phyloP scores from a whole-genome alignment of 2,329 filamentous ascomycete genomes.

The Phialemoniopsis sp. region DNA sequence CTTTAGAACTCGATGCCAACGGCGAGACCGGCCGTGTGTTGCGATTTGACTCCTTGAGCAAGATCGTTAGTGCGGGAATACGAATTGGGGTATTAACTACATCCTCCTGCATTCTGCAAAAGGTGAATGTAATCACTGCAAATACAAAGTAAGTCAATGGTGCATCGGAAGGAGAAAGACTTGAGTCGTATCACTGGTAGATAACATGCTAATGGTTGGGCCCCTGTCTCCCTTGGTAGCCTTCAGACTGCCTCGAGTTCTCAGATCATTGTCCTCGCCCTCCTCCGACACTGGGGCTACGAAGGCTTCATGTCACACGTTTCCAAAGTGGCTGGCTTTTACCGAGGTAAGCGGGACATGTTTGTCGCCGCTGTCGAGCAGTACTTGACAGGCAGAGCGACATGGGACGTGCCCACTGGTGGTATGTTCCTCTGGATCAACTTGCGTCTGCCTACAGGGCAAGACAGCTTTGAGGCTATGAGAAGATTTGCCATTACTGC shows the following conservation, averaged over 20 bases:
- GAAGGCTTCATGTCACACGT: not conserved
- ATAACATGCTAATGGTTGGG: not conserved
- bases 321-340: not conserved
- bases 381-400: not conserved
- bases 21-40: conserved; percentile 8
- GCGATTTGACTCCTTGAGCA: conserved; percentile 10
- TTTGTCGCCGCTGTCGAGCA: not conserved
- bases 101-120: not conserved
- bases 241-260: conserved; percentile 1
- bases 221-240: no score
- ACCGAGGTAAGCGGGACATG: not conserved
- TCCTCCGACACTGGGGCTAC: conserved; percentile 1
- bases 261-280: not conserved
- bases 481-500: not conserved
- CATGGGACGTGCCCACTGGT: not conserved
- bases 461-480: not conserved
- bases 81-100: conserved; percentile 7
- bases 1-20: no score
- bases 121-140: no score
- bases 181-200: not conserved
- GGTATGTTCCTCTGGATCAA: not conserved
- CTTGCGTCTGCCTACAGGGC: not conserved
- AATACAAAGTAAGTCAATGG: not conserved
- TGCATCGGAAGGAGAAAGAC: not conserved
- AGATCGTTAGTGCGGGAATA: conserved; percentile 10